Percentiles rank a stretch among this genome's conserved stretches.
phyloP scores from a whole-genome alignment of 2,329 filamentous ascomycete species.

The Rosellinia necatrix region DNA sequence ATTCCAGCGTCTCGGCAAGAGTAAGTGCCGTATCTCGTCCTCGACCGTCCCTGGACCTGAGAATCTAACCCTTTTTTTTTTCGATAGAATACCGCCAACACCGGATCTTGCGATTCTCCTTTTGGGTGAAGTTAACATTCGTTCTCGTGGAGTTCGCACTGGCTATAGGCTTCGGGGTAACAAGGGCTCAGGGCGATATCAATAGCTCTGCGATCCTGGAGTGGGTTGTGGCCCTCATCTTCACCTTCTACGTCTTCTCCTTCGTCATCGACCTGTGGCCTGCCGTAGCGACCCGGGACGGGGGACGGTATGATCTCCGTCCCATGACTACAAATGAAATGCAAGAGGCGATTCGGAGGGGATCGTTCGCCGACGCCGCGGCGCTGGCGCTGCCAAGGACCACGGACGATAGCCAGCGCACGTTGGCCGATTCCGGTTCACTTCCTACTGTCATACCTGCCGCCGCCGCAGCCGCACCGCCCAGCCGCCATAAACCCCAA shows the following conservation, averaged over 20 bases:
- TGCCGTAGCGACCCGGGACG: constrained; percentile 61
- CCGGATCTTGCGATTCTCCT: constrained; percentile 74
- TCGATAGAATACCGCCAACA: constrained; percentile 70
- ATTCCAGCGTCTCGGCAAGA: constrained; percentile 82
- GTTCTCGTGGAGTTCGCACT: constrained; percentile 79
- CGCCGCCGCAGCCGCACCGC: constrained; percentile 11
- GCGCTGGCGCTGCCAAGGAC: constrained; percentile 22
- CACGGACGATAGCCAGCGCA: constrained; percentile 38
- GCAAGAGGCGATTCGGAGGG: constrained; percentile 34
- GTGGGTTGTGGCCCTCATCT: constrained; percentile 79
- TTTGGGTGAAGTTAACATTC: constrained; percentile 86
- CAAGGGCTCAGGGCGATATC: constrained; percentile 52
- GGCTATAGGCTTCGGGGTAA: constrained; percentile 71
- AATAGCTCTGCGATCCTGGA: constrained; percentile 80
- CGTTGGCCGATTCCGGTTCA: constrained; percentile 31
- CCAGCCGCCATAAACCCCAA: constrained; percentile 21
- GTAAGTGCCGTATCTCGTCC: constrained; percentile 45
- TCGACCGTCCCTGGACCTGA: background rate
- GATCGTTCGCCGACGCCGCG: constrained; percentile 19
- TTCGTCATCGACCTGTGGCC: constrained; percentile 89
- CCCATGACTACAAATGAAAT: constrained; percentile 35
- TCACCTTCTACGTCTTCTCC: constrained; percentile 84
- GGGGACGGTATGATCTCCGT: constrained; percentile 28
- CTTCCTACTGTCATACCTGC: constrained; percentile 14
- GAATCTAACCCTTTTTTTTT: background rate